Conservation (phyloP, 2,329 filamentous ascomycete genomes). For the Elsinoe arachidis region DNA sequence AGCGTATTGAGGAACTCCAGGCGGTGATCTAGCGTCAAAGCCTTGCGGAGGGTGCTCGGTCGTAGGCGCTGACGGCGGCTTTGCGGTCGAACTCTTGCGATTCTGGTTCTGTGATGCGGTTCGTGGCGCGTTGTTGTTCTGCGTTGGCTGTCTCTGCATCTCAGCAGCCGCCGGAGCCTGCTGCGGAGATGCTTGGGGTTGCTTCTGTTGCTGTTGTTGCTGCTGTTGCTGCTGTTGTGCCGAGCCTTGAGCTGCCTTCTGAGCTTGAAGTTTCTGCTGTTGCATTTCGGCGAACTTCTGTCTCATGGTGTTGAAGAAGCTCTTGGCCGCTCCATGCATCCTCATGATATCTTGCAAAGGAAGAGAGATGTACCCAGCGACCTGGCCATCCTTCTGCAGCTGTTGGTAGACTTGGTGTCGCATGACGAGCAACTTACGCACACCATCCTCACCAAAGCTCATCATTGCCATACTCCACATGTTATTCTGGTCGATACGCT, state of each 20-base stretch:
- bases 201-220: slow-evolving; percentile 14
- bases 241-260: slow-evolving; percentile 14
- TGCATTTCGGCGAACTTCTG: slow-evolving; percentile 19
- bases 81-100: slow-evolving; percentile 19
- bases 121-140: slow-evolving; percentile 11
- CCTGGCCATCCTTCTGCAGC: slow-evolving; percentile 20
- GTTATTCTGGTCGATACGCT: slow-evolving; percentile 17
- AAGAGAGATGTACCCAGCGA: slow-evolving; percentile 25
- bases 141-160: slow-evolving; percentile 11
- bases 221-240: slow-evolving; percentile 13
- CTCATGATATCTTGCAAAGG: slow-evolving; percentile 20
- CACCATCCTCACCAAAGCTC: slow-evolving; percentile 18
- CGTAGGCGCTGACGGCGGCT: slow-evolving; percentile 41
- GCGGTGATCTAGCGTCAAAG: slow-evolving; percentile 43
- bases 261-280: slow-evolving; percentile 18
- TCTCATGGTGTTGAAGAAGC: slow-evolving; percentile 24
- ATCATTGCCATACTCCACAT: slow-evolving; percentile 19
- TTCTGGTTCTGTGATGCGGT: slow-evolving; percentile 13
- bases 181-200: slow-evolving; percentile 14
- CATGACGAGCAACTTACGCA: slow-evolving; percentile 20
- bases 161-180: slow-evolving; percentile 14
- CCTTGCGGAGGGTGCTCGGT: slow-evolving; percentile 46
- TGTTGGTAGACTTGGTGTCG: slow-evolving; percentile 22
- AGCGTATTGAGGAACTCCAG: slow-evolving; percentile 50
- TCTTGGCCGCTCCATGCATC: slow-evolving; percentile 19